These are phyloP conservation scores for Aspergillus aculeatus DNA, from an alignment of 2,329 filamentous ascomycete species.

Conservation along the genomic window DNA sequence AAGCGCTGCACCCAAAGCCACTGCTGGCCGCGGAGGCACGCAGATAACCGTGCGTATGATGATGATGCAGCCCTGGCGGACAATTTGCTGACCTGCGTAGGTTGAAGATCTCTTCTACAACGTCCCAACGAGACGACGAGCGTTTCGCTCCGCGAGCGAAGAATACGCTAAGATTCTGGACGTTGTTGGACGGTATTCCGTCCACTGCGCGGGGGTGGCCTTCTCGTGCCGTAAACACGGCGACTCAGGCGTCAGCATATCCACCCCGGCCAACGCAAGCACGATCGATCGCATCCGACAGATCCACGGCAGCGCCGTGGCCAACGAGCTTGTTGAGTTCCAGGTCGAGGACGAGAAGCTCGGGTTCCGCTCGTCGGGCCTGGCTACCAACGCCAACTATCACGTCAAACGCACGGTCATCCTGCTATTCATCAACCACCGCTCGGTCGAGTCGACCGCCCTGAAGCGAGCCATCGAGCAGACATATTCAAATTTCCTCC, in stretches of 20 bases:
- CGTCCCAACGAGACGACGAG: conserved; percentile 78
- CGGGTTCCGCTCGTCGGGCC: conserved; percentile 78
- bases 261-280: conserved; percentile 70
- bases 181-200: conserved; percentile 85
- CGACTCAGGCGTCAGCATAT: conserved; percentile 77
- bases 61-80: not conserved
- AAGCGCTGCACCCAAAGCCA: conserved; percentile 77
- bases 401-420: conserved; percentile 85
- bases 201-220: conserved; percentile 86
- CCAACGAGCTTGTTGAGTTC: conserved; percentile 83
- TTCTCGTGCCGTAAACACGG: conserved; percentile 98
- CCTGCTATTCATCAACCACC: conserved; percentile 93
- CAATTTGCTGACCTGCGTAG: conserved; percentile 31
- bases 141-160: conserved; percentile 87
- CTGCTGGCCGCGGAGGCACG: conserved; percentile 83
- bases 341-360: conserved; percentile 70
- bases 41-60: conserved; percentile 70
- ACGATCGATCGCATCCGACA: conserved; percentile 83
- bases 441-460: conserved; percentile 82
- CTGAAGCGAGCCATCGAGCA: conserved; percentile 91
- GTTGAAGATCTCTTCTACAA: conserved; percentile 98
- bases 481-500: conserved; percentile 80
- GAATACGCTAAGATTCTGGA: conserved; percentile 98
- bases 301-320: conserved; percentile 78
- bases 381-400: conserved; percentile 91